A percentile compares a stretch with the other conserved stretches of the same genome.
These are phyloP conservation scores for Alternaria brassicae DNA, from an alignment of 2,329 filamentous ascomycete genomes.

Conservation along the genomic window DNA sequence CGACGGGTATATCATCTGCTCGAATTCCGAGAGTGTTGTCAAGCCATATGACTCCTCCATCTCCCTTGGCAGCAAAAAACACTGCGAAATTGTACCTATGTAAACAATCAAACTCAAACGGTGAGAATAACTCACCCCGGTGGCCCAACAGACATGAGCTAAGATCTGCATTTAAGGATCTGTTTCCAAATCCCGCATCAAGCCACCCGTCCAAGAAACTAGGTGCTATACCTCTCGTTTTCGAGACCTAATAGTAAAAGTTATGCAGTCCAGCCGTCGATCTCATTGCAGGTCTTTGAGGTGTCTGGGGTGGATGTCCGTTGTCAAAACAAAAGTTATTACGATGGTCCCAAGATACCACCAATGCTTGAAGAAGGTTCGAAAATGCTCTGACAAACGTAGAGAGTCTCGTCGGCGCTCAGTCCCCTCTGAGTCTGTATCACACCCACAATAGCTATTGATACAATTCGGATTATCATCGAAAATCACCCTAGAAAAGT, in stretches of 20 bases:
- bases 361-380: background rate
- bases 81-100: background rate
- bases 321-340: background rate
- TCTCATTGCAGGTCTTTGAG: no score
- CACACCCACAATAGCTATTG: no score
- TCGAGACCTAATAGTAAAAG: background rate
- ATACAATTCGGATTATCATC: no score
- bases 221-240: background rate
- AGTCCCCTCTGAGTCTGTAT: background rate
- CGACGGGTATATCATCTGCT: background rate
- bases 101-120: background rate
- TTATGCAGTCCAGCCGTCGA: background rate
- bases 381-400: background rate
- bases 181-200: background rate
- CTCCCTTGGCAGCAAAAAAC: background rate
- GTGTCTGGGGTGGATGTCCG: no score
- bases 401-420: background rate
- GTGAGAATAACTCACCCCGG: background rate
- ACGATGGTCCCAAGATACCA: background rate
- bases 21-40: background rate
- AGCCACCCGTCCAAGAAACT: background rate
- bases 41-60: background rate
- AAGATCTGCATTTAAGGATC: background rate
- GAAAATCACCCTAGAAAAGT: background rate
- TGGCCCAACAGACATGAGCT: background rate